A percentile compares a stretch with the other conserved stretches of the same genome.
Conservation (phyloP, 306 rosid species). For the Cucurbita argyrosperma region DNA sequence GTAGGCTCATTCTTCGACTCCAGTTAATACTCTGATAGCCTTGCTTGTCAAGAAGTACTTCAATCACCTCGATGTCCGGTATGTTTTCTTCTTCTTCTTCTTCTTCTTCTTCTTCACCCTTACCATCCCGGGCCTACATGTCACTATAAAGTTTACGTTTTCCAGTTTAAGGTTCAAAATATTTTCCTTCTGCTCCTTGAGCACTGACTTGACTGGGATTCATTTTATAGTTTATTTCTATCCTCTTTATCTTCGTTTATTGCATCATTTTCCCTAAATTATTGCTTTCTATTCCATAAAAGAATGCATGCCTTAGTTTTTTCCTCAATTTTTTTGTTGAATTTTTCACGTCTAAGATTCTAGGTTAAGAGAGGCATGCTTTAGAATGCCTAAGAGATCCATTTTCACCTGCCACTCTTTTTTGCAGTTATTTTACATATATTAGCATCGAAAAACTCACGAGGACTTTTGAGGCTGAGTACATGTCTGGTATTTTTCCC, state of each 20-base stretch:
- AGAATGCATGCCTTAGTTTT: not conserved
- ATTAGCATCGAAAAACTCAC: conserved; percentile 55
- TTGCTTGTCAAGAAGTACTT: conserved; percentile 62
- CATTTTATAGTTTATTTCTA: not conserved
- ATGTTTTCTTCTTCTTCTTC: conserved; percentile 13
- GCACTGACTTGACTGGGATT: not conserved
- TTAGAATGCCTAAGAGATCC: not conserved
- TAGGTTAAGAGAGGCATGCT: not conserved
- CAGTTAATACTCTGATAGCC: conserved; percentile 25
- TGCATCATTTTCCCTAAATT: not conserved
- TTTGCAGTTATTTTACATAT: conserved; percentile 68
- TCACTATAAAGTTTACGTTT: too few species aligned
- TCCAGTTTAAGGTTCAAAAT: not conserved
- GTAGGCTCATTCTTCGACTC: conserved; percentile 34
- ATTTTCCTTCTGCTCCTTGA: not conserved
- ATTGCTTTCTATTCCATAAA: not conserved
- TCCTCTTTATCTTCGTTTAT: not conserved
- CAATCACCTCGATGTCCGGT: conserved; percentile 69
- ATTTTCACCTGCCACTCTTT: conserved; percentile 7
- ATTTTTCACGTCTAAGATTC: not conserved
- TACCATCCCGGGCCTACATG: not conserved
- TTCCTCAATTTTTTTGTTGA: not conserved
- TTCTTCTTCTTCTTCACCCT: not conserved
- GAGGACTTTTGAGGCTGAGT: conserved; percentile 38
- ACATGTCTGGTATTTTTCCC: conserved; percentile 31